Percentiles rank a stretch among this genome's conserved stretches.
Conservation (phyloP, 176 grass and related monocot species). For the Saccharum officinarum region DNA sequence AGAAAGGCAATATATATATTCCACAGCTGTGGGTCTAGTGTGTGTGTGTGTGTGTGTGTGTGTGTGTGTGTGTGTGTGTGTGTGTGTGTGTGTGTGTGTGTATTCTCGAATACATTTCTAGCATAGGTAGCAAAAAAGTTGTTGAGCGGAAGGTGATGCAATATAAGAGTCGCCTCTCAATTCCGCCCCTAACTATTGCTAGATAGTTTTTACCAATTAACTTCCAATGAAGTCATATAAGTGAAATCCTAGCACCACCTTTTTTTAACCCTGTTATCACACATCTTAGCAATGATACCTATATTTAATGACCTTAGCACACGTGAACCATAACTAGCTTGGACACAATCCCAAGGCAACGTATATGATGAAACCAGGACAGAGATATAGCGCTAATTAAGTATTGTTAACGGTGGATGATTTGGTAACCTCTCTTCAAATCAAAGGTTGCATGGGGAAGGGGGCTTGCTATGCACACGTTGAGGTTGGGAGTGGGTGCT, state of each 20-base stretch:
- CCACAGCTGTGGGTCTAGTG: not conserved
- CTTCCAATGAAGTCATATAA: not conserved
- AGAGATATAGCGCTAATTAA: slow-evolving; percentile 18
- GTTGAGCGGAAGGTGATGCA: not conserved
- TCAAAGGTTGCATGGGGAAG: slow-evolving; percentile 22
- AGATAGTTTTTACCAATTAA: not conserved
- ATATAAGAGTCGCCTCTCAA: not conserved
- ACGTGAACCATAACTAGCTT: slow-evolving; percentile 21
- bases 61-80: no score
- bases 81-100: no score
- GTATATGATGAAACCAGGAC: not conserved
- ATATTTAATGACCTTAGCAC: slow-evolving; percentile 20
- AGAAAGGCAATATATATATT: not conserved
- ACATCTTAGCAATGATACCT: not conserved
- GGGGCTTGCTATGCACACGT: slow-evolving; percentile 52
- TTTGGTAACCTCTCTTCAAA: slow-evolving; percentile 46
- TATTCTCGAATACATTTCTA: not conserved
- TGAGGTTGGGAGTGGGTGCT: slow-evolving; percentile 63
- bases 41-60: no score
- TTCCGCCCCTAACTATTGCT: not conserved
- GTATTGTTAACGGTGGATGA: slow-evolving; percentile 38
- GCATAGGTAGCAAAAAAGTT: not conserved
- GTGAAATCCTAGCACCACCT: not conserved
- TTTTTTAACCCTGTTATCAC: not conserved
- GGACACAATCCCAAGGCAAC: not conserved